Evolutionary conservation across 768 basidiomycete genomes (phyloP).

Genomic region (Phaeotremella skinneri): DNA sequence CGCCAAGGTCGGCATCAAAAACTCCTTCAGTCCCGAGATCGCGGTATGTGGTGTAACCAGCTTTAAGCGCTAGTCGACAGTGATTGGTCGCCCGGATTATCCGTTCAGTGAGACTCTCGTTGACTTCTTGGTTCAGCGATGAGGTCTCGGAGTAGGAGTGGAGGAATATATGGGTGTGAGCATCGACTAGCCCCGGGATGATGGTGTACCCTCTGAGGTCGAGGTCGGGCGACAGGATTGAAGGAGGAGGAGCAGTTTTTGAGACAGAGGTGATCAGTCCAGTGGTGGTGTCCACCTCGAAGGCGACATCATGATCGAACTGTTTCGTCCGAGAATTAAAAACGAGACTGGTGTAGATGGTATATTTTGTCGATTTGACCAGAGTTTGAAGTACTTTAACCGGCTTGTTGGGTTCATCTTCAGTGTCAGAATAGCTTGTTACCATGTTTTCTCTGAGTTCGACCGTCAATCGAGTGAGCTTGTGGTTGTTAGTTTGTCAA

Average conservation of each 20-base stretch:
- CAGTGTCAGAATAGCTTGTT: too few species aligned
- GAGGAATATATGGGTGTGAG: slow-evolving; percentile 28
- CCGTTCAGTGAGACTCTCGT: slow-evolving; percentile 26
- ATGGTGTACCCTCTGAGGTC: slow-evolving; percentile 25
- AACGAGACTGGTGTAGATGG: slow-evolving; percentile 15
- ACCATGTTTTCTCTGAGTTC: too few species aligned
- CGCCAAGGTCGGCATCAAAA: slow-evolving; percentile 20
- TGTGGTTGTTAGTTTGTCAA: too few species aligned
- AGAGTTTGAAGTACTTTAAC: too few species aligned
- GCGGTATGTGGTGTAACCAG: slow-evolving; percentile 32
- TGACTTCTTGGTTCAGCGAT: slow-evolving; percentile 24
- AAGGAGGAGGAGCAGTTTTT: background rate
- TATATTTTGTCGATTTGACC: slow-evolving; percentile 5
- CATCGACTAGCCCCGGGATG: slow-evolving; percentile 25
- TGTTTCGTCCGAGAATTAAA: slow-evolving; percentile 18
- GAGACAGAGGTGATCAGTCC: slow-evolving; percentile 16
- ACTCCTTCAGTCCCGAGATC: slow-evolving; percentile 28
- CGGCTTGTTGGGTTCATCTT: too few species aligned
- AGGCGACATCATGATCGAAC: slow-evolving; percentile 10
- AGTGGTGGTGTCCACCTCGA: slow-evolving; percentile 11
- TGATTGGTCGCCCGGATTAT: slow-evolving; percentile 27
- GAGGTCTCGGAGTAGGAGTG: slow-evolving; percentile 22
- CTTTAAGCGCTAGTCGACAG: slow-evolving; percentile 18
- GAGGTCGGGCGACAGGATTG: slow-evolving; percentile 5
- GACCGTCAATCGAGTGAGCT: too few species aligned